phyloP scores from a whole-genome alignment of 2,329 filamentous ascomycete species.

The Penicillium concentricum region DNA sequence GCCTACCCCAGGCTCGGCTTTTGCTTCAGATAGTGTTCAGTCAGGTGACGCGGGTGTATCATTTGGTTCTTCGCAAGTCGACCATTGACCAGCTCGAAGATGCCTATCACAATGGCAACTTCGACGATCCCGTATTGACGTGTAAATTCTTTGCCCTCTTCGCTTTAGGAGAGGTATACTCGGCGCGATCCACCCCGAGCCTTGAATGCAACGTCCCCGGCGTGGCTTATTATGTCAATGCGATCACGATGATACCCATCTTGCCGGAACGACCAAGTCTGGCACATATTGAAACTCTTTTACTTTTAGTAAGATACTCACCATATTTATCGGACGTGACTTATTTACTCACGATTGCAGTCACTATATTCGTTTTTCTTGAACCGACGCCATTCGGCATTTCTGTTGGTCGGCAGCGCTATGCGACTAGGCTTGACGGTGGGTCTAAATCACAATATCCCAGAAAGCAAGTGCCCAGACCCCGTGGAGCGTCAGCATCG shows the following conservation, averaged over 20 bases:
- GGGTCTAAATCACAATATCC: slow-evolving; percentile 40
- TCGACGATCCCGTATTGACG: slow-evolving; percentile 29
- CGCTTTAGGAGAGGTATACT: slow-evolving; percentile 44
- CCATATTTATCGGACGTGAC: not conserved
- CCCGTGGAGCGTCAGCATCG: slow-evolving; percentile 33
- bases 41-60: slow-evolving; percentile 30
- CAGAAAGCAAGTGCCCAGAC: slow-evolving; percentile 21
- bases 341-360: slow-evolving; percentile 1
- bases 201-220: slow-evolving; percentile 34
- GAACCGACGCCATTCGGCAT: slow-evolving; percentile 29
- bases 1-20: slow-evolving; percentile 25
- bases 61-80: slow-evolving; percentile 31
- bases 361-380: slow-evolving; percentile 28
- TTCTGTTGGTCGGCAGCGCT: slow-evolving; percentile 32
- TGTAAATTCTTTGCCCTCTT: slow-evolving; percentile 46
- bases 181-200: slow-evolving; percentile 27
- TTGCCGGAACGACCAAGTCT: slow-evolving; percentile 41
- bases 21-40: slow-evolving; percentile 29
- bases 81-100: slow-evolving; percentile 36
- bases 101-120: slow-evolving; percentile 21
- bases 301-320: slow-evolving; percentile 29
- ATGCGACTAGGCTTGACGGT: slow-evolving; percentile 40
- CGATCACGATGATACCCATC: slow-evolving; percentile 38
- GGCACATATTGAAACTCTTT: slow-evolving; percentile 41
- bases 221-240: slow-evolving; percentile 38